A percentile compares a stretch with the other conserved stretches of the same genome.
Conservation (phyloP, 2,329 filamentous ascomycete species). For the Scedosporium dehoogii region DNA sequence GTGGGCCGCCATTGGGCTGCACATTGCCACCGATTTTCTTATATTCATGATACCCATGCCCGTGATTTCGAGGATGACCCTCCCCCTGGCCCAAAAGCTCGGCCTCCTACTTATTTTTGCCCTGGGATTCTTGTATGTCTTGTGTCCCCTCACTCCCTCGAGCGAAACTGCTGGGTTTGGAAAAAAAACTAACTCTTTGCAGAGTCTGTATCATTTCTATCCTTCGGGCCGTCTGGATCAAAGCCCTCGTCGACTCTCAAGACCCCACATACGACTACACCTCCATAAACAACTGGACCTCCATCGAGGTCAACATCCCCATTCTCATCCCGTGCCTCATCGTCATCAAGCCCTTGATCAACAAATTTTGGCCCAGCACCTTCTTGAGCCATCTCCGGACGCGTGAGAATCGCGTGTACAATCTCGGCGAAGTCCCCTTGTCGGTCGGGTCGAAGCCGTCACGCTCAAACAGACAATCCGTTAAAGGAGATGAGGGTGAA, state of each 20-base stretch:
- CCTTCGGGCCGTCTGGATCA: constrained; percentile 17
- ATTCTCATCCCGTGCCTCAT: constrained; percentile 26
- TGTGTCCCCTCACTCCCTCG: background rate
- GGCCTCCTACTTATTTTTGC: constrained; percentile 15
- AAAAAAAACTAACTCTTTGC: background rate
- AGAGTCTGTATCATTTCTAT: constrained; percentile 25
- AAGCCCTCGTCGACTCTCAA: constrained; percentile 3
- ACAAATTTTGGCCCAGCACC: constrained; percentile 20
- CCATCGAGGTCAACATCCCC: constrained; percentile 5
- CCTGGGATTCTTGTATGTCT: constrained; percentile 16
- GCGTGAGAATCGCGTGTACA: background rate
- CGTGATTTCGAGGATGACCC: constrained; percentile 16
- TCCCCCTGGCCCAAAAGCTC: constrained; percentile 15
- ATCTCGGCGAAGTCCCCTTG: background rate
- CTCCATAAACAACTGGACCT: constrained; percentile 5
- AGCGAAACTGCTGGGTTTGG: background rate
- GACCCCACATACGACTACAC: constrained; percentile 14
- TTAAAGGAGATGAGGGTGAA: background rate
- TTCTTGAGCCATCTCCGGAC: background rate
- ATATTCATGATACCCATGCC: constrained; percentile 19
- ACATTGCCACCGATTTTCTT: constrained; percentile 17
- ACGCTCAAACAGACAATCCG: background rate
- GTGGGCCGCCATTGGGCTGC: constrained; percentile 18
- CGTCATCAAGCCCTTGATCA: constrained; percentile 26
- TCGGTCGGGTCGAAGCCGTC: background rate